Evolutionary conservation across 2,329 filamentous ascomycete genomes (phyloP).

Genomic region (Aspergillus sp.): DNA sequence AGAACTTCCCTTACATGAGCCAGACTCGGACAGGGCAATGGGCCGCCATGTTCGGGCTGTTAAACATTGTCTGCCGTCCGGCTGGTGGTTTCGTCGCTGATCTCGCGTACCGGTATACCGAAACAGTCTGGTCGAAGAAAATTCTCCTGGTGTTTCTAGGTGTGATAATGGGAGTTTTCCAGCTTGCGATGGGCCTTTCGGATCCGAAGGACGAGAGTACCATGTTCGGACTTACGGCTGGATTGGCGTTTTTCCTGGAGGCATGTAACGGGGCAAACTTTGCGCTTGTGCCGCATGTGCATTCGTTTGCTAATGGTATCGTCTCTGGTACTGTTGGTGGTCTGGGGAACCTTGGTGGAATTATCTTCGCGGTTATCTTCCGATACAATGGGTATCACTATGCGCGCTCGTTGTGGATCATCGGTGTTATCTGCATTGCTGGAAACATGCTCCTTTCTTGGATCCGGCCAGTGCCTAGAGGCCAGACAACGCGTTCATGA

Average conservation of each 20-base stretch:
- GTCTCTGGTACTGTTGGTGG: conserved; percentile 74
- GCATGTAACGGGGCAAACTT: conserved; percentile 83
- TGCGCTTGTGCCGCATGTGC: conserved; percentile 77
- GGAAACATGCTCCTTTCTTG: conserved; percentile 61
- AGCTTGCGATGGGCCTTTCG: conserved; percentile 56
- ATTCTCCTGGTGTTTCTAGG: conserved; percentile 51
- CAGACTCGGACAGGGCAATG: conserved; percentile 51
- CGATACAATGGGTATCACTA: conserved; percentile 65
- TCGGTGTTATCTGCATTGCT: conserved; percentile 66
- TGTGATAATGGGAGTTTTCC: conserved; percentile 52
- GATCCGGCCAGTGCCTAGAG: conserved; percentile 54
- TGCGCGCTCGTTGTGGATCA: conserved; percentile 69
- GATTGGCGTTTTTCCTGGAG: conserved; percentile 76
- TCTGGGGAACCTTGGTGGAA: conserved; percentile 74
- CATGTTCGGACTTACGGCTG: conserved; percentile 70
- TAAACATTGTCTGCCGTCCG: conserved; percentile 45
- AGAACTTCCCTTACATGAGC: conserved; percentile 49
- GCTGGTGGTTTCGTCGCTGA: conserved; percentile 49
- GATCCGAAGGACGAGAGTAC: conserved; percentile 56
- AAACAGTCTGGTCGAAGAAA: conserved; percentile 58
- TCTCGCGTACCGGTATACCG: conserved; percentile 46
- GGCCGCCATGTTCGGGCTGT: conserved; percentile 50
- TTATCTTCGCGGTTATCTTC: conserved; percentile 79
- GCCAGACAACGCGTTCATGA: conserved; percentile 33
- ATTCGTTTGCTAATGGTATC: conserved; percentile 72